Percentiles rank a stretch among this genome's conserved stretches.
These are phyloP conservation scores for Lumnitzera littorea DNA, from an alignment of 345 rosid genomes.

Conservation along the genomic window DNA sequence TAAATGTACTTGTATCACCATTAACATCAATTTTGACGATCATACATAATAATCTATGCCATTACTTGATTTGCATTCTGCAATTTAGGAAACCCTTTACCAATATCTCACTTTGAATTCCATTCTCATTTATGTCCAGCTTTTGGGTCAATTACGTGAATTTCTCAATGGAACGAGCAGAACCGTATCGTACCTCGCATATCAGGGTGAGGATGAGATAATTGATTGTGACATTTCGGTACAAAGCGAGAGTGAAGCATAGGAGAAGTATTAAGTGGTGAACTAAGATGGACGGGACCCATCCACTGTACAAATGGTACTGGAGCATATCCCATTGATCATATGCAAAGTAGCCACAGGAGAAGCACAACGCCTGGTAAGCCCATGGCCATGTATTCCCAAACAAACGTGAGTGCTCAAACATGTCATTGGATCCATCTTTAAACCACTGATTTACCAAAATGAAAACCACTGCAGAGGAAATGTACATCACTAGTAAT, in stretches of 20 bases:
- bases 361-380: constrained; percentile 69
- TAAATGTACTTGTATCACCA: no score
- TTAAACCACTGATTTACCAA: constrained; percentile 43
- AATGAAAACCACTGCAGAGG: constrained; percentile 58
- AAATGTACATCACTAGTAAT: constrained; percentile 3
- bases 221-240: constrained; percentile 74
- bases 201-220: constrained; percentile 80
- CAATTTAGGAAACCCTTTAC: no score
- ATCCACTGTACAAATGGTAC: constrained; percentile 64
- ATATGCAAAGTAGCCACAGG: constrained; percentile 92
- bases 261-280: constrained; percentile 83
- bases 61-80: no score
- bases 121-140: no score
- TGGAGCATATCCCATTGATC: constrained; percentile 93
- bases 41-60: no score
- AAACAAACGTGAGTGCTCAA: constrained; percentile 64
- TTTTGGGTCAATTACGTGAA: no score
- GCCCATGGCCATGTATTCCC: constrained; percentile 77
- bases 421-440: constrained; percentile 40
- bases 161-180: no score
- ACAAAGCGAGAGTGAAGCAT: constrained; percentile 87
- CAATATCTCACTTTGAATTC: no score
- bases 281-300: constrained; percentile 64
- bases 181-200: constrained; percentile 56
- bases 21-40: no score